These are phyloP conservation scores for Nannizziopsis arthrosporioides DNA, from an alignment of 2,329 filamentous ascomycete genomes.

Conservation along the genomic window DNA sequence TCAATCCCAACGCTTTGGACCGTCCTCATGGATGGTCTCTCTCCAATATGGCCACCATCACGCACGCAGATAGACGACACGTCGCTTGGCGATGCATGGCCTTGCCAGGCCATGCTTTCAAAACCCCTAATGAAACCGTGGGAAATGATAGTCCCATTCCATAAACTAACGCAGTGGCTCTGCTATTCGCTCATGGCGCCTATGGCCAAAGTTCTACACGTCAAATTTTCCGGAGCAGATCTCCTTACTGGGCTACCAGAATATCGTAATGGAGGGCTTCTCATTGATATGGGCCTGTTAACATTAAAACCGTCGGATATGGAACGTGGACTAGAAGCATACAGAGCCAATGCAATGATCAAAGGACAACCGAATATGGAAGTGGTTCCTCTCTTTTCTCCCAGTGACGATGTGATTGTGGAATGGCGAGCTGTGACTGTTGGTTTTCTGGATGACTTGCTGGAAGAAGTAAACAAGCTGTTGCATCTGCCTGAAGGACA, in stretches of 20 bases:
- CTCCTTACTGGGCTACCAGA: constrained; percentile 80
- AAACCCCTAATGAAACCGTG: constrained; percentile 54
- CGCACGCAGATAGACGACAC: constrained; percentile 78
- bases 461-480: constrained; percentile 55
- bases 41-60: constrained; percentile 76
- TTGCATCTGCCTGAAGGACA: constrained; percentile 59
- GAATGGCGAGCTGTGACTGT: constrained; percentile 69
- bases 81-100: constrained; percentile 88
- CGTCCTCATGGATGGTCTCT: constrained; percentile 75
- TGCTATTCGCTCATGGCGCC: constrained; percentile 89
- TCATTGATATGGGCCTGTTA: constrained; percentile 72
- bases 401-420: constrained; percentile 65
- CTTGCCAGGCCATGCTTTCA: constrained; percentile 66
- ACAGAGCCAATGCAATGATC: constrained; percentile 57
- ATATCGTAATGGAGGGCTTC: constrained; percentile 81
- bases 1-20: constrained; percentile 81
- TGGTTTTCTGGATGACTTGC: constrained; percentile 59
- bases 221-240: constrained; percentile 70
- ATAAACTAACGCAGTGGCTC: constrained; percentile 91
- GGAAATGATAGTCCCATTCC: constrained; percentile 80
- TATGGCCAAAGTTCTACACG: constrained; percentile 67
- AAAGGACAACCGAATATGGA: constrained; percentile 61
- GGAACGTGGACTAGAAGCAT: constrained; percentile 59
- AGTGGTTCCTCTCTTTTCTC: constrained; percentile 60
- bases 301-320: constrained; percentile 60